phyloP scores from a whole-genome alignment of 2,329 filamentous ascomycete genomes.

The Polytolypa hystricis region DNA sequence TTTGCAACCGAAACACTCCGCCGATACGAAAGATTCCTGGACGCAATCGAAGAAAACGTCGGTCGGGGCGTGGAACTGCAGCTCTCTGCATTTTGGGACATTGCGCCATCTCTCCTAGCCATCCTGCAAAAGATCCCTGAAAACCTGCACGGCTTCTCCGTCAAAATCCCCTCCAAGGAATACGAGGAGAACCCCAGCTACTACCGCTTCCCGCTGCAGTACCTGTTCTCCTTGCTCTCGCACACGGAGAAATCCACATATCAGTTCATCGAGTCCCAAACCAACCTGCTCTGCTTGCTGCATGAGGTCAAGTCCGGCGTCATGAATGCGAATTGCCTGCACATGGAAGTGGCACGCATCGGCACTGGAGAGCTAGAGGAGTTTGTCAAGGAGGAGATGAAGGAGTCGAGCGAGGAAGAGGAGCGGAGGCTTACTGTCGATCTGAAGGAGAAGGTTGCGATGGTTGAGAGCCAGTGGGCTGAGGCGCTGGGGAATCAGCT shows the following conservation, averaged over 20 bases:
- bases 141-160: slow-evolving; percentile 46
- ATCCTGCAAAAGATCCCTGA: slow-evolving; percentile 70
- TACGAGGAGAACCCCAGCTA: slow-evolving; percentile 80
- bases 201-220: slow-evolving; percentile 70
- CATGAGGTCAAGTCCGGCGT: slow-evolving; percentile 81
- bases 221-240: slow-evolving; percentile 71
- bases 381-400: slow-evolving; percentile 37
- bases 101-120: slow-evolving; percentile 69
- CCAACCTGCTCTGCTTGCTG: slow-evolving; percentile 75
- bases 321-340: slow-evolving; percentile 55
- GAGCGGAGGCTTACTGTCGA: slow-evolving; percentile 66
- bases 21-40: slow-evolving; percentile 65
- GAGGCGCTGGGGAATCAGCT: slow-evolving; percentile 74
- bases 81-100: slow-evolving; percentile 94
- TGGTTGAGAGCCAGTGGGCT: slow-evolving; percentile 84
- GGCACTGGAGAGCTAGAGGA: slow-evolving; percentile 34
- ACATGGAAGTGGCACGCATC: slow-evolving; percentile 55
- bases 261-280: slow-evolving; percentile 94
- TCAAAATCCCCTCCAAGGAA: slow-evolving; percentile 69
- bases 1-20: slow-evolving; percentile 62
- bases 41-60: slow-evolving; percentile 73
- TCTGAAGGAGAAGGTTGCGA: slow-evolving; percentile 82
- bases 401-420: slow-evolving; percentile 53
- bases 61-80: slow-evolving; percentile 81
- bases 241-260: slow-evolving; percentile 90